A percentile compares a stretch with the other conserved stretches of the same genome.
phyloP scores from a whole-genome alignment of 176 grass and related monocot genomes.

The Themeda triandra region DNA sequence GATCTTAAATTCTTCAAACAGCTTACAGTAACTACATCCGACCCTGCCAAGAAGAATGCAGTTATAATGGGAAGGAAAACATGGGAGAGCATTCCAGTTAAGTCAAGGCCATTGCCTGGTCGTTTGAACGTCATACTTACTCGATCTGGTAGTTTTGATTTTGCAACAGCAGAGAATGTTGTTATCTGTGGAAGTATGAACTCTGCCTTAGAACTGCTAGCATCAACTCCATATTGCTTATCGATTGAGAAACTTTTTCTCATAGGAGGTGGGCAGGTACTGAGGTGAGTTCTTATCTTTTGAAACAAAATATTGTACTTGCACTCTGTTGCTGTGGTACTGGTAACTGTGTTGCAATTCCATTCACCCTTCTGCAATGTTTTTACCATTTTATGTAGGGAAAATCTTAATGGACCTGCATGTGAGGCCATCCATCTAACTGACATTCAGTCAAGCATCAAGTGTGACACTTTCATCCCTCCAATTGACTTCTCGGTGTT shows the following conservation, averaged over 20 bases:
- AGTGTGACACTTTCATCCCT: slow-evolving; percentile 74
- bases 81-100: slow-evolving; percentile 74
- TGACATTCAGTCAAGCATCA: slow-evolving; percentile 52
- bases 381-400: slow-evolving; percentile 37
- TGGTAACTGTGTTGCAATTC: neutral
- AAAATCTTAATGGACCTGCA: slow-evolving; percentile 59
- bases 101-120: slow-evolving; percentile 61
- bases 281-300: slow-evolving; percentile 48
- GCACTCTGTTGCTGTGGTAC: neutral
- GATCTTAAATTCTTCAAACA: slow-evolving; percentile 85
- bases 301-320: neutral
- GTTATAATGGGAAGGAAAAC: slow-evolving; percentile 91
- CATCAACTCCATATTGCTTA: slow-evolving; percentile 69
- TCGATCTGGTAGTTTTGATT: slow-evolving; percentile 74
- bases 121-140: slow-evolving; percentile 80
- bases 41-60: slow-evolving; percentile 82
- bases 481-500: slow-evolving; percentile 57
- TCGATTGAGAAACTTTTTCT: slow-evolving; percentile 79
- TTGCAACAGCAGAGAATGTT: slow-evolving; percentile 64
- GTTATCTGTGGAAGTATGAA: slow-evolving; percentile 70
- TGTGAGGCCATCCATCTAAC: slow-evolving; percentile 83
- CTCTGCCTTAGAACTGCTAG: slow-evolving; percentile 64
- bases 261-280: slow-evolving; percentile 75
- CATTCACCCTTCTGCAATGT: slow-evolving; percentile 21
- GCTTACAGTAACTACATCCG: slow-evolving; percentile 55